These are phyloP conservation scores for Houttuynia cordata DNA, from an alignment of 164 flowering plant genomes.

Conservation along the genomic window DNA sequence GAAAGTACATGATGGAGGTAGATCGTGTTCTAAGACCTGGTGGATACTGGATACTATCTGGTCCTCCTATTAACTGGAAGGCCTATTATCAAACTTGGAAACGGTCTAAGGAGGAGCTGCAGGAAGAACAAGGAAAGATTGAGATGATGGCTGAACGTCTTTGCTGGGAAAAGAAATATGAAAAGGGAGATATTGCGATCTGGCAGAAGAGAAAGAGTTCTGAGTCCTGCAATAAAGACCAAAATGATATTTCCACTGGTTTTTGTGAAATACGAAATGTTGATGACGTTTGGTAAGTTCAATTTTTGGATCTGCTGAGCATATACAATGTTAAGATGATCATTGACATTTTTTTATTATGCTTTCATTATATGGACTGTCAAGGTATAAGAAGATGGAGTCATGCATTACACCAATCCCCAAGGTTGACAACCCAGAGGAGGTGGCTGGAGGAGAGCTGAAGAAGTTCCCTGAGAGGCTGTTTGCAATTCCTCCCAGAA, in stretches of 20 bases:
- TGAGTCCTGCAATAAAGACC: constrained; percentile 39
- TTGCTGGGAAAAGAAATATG: constrained; percentile 96
- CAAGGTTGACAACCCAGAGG: constrained; percentile 29
- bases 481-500: constrained; percentile 62
- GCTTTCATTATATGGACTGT: neutral
- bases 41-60: constrained; percentile 91
- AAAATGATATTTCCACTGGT: constrained; percentile 14
- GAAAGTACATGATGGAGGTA: constrained; percentile 81
- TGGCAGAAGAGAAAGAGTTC: constrained; percentile 53
- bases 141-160: constrained; percentile 67
- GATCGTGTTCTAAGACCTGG: constrained; percentile 95
- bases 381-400: constrained; percentile 72
- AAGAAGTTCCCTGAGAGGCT: constrained; percentile 75
- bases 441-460: constrained; percentile 72
- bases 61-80: constrained; percentile 95
- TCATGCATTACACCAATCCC: constrained; percentile 60
- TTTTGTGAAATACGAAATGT: constrained; percentile 36
- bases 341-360: neutral
- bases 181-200: constrained; percentile 83
- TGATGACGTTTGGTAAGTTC: constrained; percentile 80
- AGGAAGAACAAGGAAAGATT: constrained; percentile 60
- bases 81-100: constrained; percentile 79
- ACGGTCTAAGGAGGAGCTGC: constrained; percentile 61
- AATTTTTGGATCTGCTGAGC: neutral
- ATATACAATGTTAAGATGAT: neutral